A percentile compares a stretch with the other conserved stretches of the same genome.
Conservation (phyloP, 2,329 filamentous ascomycete genomes). For the Parascedosporium putredinis region DNA sequence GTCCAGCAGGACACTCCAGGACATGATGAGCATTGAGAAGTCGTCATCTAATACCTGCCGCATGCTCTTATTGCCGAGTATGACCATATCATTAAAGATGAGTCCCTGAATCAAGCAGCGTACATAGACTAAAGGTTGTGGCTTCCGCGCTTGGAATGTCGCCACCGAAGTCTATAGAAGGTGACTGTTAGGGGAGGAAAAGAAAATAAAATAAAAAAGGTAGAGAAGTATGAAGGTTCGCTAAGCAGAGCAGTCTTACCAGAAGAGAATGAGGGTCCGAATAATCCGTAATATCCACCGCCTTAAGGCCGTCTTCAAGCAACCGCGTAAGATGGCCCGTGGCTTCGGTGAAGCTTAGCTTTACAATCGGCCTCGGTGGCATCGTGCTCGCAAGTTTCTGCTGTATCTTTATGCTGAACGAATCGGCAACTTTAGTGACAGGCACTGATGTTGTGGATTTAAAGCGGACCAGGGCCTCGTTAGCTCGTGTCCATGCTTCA, state of each 20-base stretch:
- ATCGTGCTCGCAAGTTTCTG: constrained; percentile 88
- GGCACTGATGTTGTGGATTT: constrained; percentile 45
- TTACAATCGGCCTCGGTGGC: constrained; percentile 80
- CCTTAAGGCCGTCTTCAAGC: constrained; percentile 60
- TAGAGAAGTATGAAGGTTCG: constrained; percentile 1
- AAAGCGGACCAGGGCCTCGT: constrained; percentile 42
- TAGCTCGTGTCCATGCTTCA: constrained; percentile 41
- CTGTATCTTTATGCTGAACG: constrained; percentile 86
- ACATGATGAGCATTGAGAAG: constrained; percentile 65
- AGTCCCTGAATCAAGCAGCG: constrained; percentile 69
- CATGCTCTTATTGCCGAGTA: constrained; percentile 58
- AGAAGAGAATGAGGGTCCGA: constrained; percentile 58
- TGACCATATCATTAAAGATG: constrained; percentile 61
- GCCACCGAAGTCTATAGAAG: constrained; percentile 55
- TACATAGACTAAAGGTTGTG: constrained; percentile 74
- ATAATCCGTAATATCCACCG: constrained; percentile 58
- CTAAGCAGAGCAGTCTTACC: constrained; percentile 39
- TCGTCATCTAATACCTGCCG: constrained; percentile 73
- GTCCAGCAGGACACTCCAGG: constrained; percentile 60
- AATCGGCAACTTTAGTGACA: constrained; percentile 57
- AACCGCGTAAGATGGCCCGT: constrained; percentile 59
- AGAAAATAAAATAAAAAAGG: background rate
- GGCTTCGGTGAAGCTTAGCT: constrained; percentile 63
- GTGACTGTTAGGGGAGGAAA: background rate
- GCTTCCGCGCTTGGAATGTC: constrained; percentile 66